phyloP scores from a whole-genome alignment of 1,284 basidiomycete species.

The Pascua sp. region DNA sequence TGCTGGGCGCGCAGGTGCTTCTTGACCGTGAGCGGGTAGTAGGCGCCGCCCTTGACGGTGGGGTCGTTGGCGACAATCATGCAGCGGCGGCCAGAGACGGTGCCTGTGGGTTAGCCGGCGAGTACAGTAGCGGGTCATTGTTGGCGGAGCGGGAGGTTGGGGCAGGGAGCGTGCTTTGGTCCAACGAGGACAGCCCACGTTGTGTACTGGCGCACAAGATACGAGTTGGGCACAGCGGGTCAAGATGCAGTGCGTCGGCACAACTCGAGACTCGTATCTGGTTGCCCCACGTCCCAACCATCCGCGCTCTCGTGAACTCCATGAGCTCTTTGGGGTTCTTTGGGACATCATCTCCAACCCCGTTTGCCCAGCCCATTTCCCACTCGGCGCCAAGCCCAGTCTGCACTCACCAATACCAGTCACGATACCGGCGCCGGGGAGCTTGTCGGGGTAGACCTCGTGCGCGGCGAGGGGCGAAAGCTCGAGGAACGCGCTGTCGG shows the following conservation, averaged over 20 bases:
- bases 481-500: conserved; percentile 84
- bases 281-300: too few relatives aligned
- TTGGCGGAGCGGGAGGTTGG: too few relatives aligned
- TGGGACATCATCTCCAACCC: too few relatives aligned
- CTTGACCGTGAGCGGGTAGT: conserved; percentile 91
- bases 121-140: too few relatives aligned
- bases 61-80: conserved; percentile 90
- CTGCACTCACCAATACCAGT: conserved; percentile 69
- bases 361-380: not conserved
- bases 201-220: too few relatives aligned
- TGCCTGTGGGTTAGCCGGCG: conserved; percentile 18
- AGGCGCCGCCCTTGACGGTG: conserved; percentile 88
- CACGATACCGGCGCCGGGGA: conserved; percentile 87
- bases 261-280: too few relatives aligned
- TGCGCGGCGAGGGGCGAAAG: conserved; percentile 81
- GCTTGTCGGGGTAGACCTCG: conserved; percentile 75
- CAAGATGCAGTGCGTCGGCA: too few relatives aligned
- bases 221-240: too few relatives aligned
- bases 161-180: too few relatives aligned
- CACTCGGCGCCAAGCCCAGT: not conserved
- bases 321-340: too few relatives aligned
- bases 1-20: conserved; percentile 93
- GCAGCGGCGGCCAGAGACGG: conserved; percentile 75
- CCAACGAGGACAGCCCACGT: too few relatives aligned
- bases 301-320: too few relatives aligned